Base-by-base conservation (phyloP, 768 basidiomycete genomes). In the Lactarius sanguifluus region DNA sequence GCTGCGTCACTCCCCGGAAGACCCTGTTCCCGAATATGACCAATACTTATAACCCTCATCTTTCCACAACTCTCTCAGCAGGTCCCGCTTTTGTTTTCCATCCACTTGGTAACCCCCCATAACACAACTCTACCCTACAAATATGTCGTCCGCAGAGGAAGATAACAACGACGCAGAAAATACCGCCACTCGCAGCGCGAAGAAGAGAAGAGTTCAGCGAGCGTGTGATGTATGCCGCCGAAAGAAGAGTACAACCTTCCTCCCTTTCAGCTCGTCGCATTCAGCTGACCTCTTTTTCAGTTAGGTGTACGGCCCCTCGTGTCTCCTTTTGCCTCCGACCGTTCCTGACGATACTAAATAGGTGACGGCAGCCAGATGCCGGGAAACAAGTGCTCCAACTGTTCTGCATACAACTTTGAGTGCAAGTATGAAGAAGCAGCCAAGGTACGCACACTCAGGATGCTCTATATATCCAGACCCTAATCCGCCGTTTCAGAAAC, bases 151-250 rank as follows among this genome's bases (percentile, higher is more conserved):
- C 40, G 82, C 82, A 64, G 88, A 88, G 73, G 87, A 89, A 45
- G 87, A 89, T 36, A 79, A 76, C 74, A 79, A 83, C 72, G 84
- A 86, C 28, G 62, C 70, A 8, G 83, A 85, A 0, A 70, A 67
- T 13, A 71, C 73, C 57, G 20, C 66, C 60, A 2, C 71, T 5
- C 80, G 78, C 4, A 79, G 77, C 23, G 75, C 76, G 23, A 92
- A 92, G 80, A 91, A 90, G 74, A 77, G 90, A 45, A 81, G 86
- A 68, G 82, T 92, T 36, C 89, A 91, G 75, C 78, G 91, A 34
- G 91, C 91, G 8, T 94, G 92, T 73, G 92, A 94, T 72, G 83
- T 87, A 0, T 94, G 92, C 73, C 81, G 92, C 43, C 80, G 90
- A 64, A 94, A 93, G 81, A 95, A 95, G 78, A 87, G 91, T 88